Evolutionary conservation across 2,329 filamentous ascomycete species (phyloP).

Genomic region (Epichloe gansuensis): DNA sequence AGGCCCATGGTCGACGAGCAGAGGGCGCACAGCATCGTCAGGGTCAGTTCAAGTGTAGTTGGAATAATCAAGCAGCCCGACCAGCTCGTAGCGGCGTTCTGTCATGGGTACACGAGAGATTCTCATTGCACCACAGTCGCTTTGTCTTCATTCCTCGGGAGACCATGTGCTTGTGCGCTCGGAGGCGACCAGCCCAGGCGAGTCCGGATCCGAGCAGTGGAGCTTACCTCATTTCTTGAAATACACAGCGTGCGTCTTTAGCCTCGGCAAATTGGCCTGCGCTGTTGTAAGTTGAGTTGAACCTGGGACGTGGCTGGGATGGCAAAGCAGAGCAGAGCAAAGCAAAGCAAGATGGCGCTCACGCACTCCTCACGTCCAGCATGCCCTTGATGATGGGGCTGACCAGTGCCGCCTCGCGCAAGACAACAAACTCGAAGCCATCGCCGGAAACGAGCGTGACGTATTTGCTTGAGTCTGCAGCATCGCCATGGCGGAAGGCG

Average conservation of each 20-base stretch:
- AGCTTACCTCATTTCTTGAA: constrained; percentile 63
- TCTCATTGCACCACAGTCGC: constrained; percentile 27
- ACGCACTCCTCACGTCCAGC: constrained; percentile 54
- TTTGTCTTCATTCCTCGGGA: constrained; percentile 21
- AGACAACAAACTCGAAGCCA: constrained; percentile 64
- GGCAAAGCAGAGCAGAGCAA: background rate
- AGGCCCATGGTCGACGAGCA: constrained; percentile 3
- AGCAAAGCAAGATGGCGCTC: background rate
- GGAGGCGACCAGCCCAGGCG: background rate
- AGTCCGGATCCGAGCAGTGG: background rate
- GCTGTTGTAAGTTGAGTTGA: constrained; percentile 9
- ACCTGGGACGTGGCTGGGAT: background rate
- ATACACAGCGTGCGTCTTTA: constrained; percentile 48
- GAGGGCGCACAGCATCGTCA: background rate
- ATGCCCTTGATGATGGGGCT: constrained; percentile 64
- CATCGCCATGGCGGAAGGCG: constrained; percentile 5
- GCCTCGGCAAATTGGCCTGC: constrained; percentile 55
- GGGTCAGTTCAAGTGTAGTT: constrained; percentile 56
- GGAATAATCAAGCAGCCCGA: constrained; percentile 35
- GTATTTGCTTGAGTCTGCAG: constrained; percentile 44
- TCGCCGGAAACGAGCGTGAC: constrained; percentile 67
- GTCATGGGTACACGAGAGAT: constrained; percentile 24
- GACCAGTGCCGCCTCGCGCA: constrained; percentile 57
- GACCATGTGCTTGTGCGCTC: background rate
- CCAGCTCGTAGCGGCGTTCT: constrained; percentile 24